Conservation (phyloP, 2,329 filamentous ascomycete species). For the Alternaria arbusti region DNA sequence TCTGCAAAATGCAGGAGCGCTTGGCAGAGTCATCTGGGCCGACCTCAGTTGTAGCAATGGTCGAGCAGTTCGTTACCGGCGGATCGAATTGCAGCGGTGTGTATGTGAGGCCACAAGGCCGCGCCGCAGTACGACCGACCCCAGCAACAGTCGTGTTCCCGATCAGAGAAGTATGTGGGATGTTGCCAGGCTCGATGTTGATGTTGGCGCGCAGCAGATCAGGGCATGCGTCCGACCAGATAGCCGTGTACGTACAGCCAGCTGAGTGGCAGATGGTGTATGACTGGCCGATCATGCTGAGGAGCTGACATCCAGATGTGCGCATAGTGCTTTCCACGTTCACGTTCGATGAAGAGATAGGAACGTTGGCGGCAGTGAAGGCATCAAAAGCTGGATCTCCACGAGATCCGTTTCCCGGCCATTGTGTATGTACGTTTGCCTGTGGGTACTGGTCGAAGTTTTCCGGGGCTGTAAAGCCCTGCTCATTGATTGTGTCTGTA, state of each 20-base stretch:
- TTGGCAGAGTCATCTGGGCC: constrained; percentile 15
- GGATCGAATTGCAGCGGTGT: constrained; percentile 23
- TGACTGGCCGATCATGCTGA: constrained; percentile 24
- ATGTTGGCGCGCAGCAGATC: constrained; percentile 26
- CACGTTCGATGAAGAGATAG: constrained; percentile 20
- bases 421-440: constrained; percentile 27
- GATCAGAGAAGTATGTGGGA: constrained; percentile 20
- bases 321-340: constrained; percentile 28
- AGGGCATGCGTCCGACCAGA: constrained; percentile 32
- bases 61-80: constrained; percentile 19
- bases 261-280: constrained; percentile 28
- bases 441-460: constrained; percentile 21
- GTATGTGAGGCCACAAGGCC: constrained; percentile 28
- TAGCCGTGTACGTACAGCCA: constrained; percentile 27
- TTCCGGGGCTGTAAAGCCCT: constrained; percentile 21
- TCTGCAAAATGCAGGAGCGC: constrained; percentile 24
- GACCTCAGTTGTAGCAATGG: constrained; percentile 20
- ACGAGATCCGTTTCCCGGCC: constrained; percentile 22
- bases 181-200: constrained; percentile 29
- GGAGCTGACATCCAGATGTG: constrained; percentile 20
- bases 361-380: constrained; percentile 23
- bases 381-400: constrained; percentile 28
- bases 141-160: background rate
- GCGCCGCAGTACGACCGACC: constrained; percentile 20
- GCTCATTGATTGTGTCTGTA: constrained; percentile 15